Base-by-base conservation (phyloP, 257 asterid species). In the Rubia yunnanensis region DNA sequence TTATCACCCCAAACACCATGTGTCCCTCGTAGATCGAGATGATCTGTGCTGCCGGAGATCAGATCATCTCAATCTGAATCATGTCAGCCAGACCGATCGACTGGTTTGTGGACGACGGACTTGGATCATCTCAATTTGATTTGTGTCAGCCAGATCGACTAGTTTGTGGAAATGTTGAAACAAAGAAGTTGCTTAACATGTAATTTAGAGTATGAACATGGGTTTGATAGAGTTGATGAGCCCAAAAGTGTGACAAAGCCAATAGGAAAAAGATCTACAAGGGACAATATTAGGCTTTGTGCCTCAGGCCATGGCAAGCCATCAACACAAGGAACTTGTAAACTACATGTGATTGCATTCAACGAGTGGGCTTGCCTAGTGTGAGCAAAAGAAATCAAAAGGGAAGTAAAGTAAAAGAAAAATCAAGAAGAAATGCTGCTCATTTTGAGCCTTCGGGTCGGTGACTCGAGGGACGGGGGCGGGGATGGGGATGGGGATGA, bases 401-500 rank as follows among this genome's bases (percentile, higher is more conserved):
- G 49, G 46, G 11, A 44, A 6, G 35, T 44, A 50, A 58, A 36
- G 10, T 17, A 1, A 50, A 70, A 22, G 38, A 62, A 22, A 56
- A 44, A 18, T 66, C 24, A 74, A 7, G 61, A 74, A 7, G 61
- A 61, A 49, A 34, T 48, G 44, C 60, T 64, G 77, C 69, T 72
- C 66, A 55, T 64, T 77, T 74, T 75, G 66, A 80, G 72, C 65
- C 79, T 74, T 35, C 95, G 77, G 3, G 83, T 71, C 8, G 87
- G 88, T 27, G 88, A 88, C 34, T 69, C 84, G 17, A 67, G 59
- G 7, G 32, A 67, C 5, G 78, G 67, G 0, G 11, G 17, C 48
- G 88, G 81, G 0, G 89, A 81, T 52, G 70, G 30, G 1, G 88
- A 78, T 2, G 70, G 61, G 0, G 73, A 54, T 48, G 67, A 64